Percentiles rank a stretch among this genome's conserved stretches.
These are phyloP conservation scores for Lathyrus sativus DNA, from an alignment of 306 rosid species.

Conservation along the genomic window DNA sequence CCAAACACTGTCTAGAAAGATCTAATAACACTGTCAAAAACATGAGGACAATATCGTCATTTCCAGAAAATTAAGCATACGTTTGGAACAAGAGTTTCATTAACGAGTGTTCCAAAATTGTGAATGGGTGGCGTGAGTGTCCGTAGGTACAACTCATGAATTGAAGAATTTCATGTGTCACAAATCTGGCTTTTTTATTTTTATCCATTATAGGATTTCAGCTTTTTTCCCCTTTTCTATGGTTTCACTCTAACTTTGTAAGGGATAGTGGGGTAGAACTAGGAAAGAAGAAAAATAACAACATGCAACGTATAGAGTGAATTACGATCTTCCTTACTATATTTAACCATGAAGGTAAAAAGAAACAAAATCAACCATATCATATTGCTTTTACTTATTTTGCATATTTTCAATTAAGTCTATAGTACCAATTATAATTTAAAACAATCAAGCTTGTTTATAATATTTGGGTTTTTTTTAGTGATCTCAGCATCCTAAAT, in stretches of 20 bases:
- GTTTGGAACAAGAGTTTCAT: background rate
- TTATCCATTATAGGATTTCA: slow-evolving; percentile 24
- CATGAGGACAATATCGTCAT: background rate
- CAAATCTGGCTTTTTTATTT: background rate
- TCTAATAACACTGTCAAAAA: background rate
- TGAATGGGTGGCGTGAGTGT: slow-evolving; percentile 33
- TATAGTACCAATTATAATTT: no score
- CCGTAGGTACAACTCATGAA: slow-evolving; percentile 22
- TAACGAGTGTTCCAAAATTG: background rate
- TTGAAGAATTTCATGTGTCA: slow-evolving; percentile 20
- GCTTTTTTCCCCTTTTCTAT: background rate
- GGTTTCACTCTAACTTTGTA: background rate
- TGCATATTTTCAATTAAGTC: no score
- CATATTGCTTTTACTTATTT: no score
- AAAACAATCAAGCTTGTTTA: no score
- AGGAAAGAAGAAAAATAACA: background rate
- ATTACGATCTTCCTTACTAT: slow-evolving; percentile 5
- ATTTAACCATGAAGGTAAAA: no score
- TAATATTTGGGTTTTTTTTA: no score
- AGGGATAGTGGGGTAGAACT: background rate
- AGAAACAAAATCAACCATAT: no score
- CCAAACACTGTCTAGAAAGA: background rate
- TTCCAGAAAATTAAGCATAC: background rate
- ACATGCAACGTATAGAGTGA: background rate
- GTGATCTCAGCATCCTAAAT: no score